Evolutionary conservation across 208 protist species (phyloP).

Genomic region (Crithidia brevicula): DNA sequence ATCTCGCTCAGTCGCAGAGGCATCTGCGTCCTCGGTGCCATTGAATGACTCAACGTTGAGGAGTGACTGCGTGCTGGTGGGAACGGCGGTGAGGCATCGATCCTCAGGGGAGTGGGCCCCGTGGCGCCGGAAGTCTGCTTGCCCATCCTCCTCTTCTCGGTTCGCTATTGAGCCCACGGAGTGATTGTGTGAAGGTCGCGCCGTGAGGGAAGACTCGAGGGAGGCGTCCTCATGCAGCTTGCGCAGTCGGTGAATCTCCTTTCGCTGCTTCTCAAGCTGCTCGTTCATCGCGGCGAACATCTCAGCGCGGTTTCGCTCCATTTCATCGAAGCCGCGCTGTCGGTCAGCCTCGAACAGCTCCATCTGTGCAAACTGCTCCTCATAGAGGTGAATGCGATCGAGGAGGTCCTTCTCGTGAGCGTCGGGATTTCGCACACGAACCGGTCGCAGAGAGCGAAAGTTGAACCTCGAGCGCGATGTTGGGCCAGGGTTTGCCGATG

Average conservation of each 20-base stretch:
- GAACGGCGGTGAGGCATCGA: constrained; percentile 26
- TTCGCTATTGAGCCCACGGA: constrained; percentile 15
- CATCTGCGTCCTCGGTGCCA: neutral
- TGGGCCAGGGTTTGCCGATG: neutral
- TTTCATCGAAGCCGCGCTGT: constrained; percentile 72
- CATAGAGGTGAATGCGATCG: constrained; percentile 63
- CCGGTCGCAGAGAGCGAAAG: constrained; percentile 51
- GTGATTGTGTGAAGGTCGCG: constrained; percentile 26
- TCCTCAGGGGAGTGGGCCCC: constrained; percentile 23
- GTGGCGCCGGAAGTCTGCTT: constrained; percentile 9
- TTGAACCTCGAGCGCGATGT: constrained; percentile 27
- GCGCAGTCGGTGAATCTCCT: constrained; percentile 62
- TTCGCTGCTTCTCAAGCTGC: constrained; percentile 60
- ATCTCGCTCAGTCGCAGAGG: constrained; percentile 10
- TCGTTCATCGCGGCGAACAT: constrained; percentile 81
- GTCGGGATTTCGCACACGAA: constrained; percentile 60
- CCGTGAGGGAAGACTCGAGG: constrained; percentile 26
- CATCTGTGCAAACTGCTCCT: constrained; percentile 51
- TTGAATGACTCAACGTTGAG: constrained; percentile 19
- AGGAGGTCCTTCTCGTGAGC: constrained; percentile 66
- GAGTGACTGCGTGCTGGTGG: constrained; percentile 26
- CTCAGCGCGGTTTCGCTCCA: constrained; percentile 75
- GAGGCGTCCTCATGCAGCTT: constrained; percentile 32
- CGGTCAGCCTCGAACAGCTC: constrained; percentile 63
- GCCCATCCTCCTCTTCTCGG: constrained; percentile 23